A percentile compares a stretch with the other conserved stretches of the same genome.
phyloP scores from a whole-genome alignment of 768 basidiomycete genomes.

The Inosperma sp. region DNA sequence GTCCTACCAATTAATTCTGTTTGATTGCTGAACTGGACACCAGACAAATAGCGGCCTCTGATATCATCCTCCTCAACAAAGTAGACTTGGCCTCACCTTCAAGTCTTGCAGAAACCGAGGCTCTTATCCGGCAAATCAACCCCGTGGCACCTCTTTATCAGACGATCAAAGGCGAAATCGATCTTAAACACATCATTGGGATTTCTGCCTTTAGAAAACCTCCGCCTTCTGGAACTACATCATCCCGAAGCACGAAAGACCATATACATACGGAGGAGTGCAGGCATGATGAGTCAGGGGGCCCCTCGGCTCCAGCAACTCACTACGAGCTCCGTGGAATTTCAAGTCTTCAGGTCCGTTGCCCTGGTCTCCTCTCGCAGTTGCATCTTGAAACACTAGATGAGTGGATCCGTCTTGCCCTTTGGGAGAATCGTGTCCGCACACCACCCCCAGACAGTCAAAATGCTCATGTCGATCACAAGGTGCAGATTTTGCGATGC shows the following conservation, averaged over 20 bases:
- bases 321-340: constrained; percentile 82
- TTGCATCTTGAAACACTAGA: constrained; percentile 55
- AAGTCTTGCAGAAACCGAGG: constrained; percentile 46
- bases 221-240: constrained; percentile 26
- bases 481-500: constrained; percentile 70
- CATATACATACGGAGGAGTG: constrained; percentile 30
- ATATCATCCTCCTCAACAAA: constrained; percentile 92
- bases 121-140: constrained; percentile 69
- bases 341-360: constrained; percentile 67
- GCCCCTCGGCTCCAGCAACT: constrained; percentile 27
- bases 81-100: constrained; percentile 60
- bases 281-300: constrained; percentile 32
- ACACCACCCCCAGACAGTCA: constrained; percentile 15
- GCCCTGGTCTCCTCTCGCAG: constrained; percentile 60
- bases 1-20: background rate
- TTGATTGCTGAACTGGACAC: background rate
- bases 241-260: background rate
- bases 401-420: constrained; percentile 70
- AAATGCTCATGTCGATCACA: constrained; percentile 8
- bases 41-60: constrained; percentile 91
- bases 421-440: constrained; percentile 74
- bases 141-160: constrained; percentile 70
- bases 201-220: constrained; percentile 71
- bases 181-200: constrained; percentile 71
- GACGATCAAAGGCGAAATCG: constrained; percentile 69